A percentile compares a stretch with the other conserved stretches of the same genome.
Conservation (phyloP, 768 basidiomycete genomes). For the Hericium coralloides region DNA sequence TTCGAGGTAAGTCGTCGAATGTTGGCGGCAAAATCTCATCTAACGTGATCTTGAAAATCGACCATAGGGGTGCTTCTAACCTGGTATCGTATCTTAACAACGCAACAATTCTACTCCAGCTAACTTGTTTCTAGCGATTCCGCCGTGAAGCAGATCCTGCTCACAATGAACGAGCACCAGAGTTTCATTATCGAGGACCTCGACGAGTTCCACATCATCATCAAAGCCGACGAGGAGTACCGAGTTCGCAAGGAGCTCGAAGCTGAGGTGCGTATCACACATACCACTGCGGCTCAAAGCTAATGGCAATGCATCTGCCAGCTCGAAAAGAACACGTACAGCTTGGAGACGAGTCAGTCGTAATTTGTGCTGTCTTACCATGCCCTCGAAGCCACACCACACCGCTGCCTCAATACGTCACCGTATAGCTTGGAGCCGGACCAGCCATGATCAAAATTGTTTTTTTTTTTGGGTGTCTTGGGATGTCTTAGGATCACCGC, state of each 20-base stretch:
- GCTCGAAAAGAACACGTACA: constrained; percentile 86
- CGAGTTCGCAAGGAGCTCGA: constrained; percentile 66
- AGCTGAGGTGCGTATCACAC: constrained; percentile 45
- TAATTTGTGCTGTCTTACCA: too few relatives aligned
- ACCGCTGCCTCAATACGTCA: too few relatives aligned
- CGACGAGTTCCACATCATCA: constrained; percentile 75
- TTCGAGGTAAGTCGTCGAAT: neutral
- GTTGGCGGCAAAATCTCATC: neutral
- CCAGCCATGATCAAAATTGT: too few relatives aligned
- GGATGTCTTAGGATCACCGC: too few relatives aligned
- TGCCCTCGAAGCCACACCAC: too few relatives aligned
- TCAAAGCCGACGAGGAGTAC: constrained; percentile 77
- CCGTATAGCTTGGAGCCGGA: too few relatives aligned
- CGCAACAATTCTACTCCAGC: neutral
- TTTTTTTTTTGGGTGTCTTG: too few relatives aligned
- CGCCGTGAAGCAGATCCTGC: constrained; percentile 82
- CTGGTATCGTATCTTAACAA: constrained; percentile 36
- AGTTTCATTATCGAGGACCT: constrained; percentile 83
- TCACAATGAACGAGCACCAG: constrained; percentile 72
- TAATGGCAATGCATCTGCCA: constrained; percentile 18
- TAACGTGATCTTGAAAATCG: neutral
- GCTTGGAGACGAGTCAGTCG: constrained; percentile 23
- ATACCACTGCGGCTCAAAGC: neutral
- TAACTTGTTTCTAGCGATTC: constrained; percentile 49
- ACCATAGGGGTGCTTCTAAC: constrained; percentile 55